Evolutionary conservation across 495 filamentous ascomycete genomes (phyloP), one percentile per base, ranked within the genome.

Genomic region (Chaetomium tenue): DNA sequence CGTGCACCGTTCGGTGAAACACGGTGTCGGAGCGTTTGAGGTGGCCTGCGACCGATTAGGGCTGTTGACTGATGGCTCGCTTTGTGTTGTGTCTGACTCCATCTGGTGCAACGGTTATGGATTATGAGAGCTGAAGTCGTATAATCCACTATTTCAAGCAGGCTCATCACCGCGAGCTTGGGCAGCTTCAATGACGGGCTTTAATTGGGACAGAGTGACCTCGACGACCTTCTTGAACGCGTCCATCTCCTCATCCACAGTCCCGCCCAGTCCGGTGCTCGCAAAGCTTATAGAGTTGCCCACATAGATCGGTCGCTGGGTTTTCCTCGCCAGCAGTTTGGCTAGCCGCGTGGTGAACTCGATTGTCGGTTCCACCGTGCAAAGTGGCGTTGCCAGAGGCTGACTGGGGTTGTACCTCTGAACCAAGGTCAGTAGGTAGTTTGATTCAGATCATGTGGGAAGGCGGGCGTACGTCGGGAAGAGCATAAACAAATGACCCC

Each of bases 201-300:
- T 80, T 66, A 91, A 74, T 64, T 83, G 82, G n/a, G 77, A 73
- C 69, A 89, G 77, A 15, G 93, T 80, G 53, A 88, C 80, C 56
- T 89, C 84, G 58, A 92, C 86, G 60, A 92, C 85, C 68, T 82
- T 82, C 63, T 80, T 84, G 60, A 97, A 83, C 2, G 88, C 92
- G 70, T 94, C 92, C 89, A 97, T 91, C 76, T 97, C 93, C 78
- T 98, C 93, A 71, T 95, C 91, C n/a, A 93, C 86, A 12, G 83
- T 86, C 25, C 90, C 86, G 0, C 89, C 89, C 50, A 91, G 81
- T 9, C 83, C 87, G 0, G 85, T 83, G 69, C 84, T 89, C 51
- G 80, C 77, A 66, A 91, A 84, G 64, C 84, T 86, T 59, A 90
- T 82, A 3, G 87, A 89, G 66, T 90, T 94, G 9, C 91, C 90